Evolutionary conservation across 306 rosid species (phyloP), one percentile per base, ranked within the genome.

Genomic region (Prinsepia uniflora): DNA sequence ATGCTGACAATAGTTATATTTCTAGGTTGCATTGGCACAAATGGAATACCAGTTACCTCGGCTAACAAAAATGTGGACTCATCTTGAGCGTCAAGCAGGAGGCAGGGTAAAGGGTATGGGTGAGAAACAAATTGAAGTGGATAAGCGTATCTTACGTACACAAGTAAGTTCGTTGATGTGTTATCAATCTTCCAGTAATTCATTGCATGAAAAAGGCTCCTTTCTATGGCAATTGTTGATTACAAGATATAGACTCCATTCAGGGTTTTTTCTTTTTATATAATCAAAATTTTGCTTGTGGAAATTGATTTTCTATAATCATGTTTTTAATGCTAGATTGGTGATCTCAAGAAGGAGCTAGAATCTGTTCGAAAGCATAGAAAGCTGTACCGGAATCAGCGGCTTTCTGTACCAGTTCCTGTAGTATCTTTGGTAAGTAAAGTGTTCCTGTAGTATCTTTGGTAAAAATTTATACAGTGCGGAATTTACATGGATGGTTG

Each of bases 41-140:
- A 91, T 89, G 99, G 99, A 94, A 82, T 89, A 94, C 83, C 99
- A 94, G 81, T 81, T 94, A 67, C 99, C 99, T 59, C 90, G 99
- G 73, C 78, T 86, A 72, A 94, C 99, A 68, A 91, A 91, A 85
- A 86, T 91, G 99, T 94, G 99, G 99, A 84, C 87, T 75, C 99
- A 89, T 80, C 97, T 94, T 82, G 99, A 94, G 83, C 97, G 95
- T 74, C 97, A 94, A 80, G 76, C 97, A n/a, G 99, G 99, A 83
- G 99, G 97, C 42, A 65, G 85, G 84, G 99, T 91, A 81, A 94
- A 94, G 87, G 96, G 99, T 36, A 94, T 91, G 99, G 99, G 99
- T 76, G 99, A 94, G 85, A 94, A 94, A 67, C 96, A 94, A 75
- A 94, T 89, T 84, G 99, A 94, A 85, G 97, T 87, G 79, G 99